Conservation (phyloP, 2,329 filamentous ascomycete genomes). For the Xylariaceae sp. region DNA sequence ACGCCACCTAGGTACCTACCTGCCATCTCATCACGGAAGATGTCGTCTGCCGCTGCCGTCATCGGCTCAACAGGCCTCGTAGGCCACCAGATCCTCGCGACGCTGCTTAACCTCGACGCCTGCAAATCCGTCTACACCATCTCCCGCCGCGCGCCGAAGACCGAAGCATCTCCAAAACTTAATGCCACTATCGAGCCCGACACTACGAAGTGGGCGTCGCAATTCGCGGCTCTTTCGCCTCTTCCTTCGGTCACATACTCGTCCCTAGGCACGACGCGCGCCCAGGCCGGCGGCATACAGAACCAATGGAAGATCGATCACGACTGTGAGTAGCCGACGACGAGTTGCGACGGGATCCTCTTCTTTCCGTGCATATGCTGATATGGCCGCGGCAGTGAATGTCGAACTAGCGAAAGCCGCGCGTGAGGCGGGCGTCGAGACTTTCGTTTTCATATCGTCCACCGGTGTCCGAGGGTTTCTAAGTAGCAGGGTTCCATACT, state of each 20-base stretch:
- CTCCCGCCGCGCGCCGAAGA: slow-evolving; percentile 58
- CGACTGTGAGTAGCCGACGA: slow-evolving; percentile 44
- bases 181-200: slow-evolving; percentile 62
- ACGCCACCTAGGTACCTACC: neutral
- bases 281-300: slow-evolving; percentile 65
- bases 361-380: neutral
- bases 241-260: slow-evolving; percentile 65
- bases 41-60: slow-evolving; percentile 40
- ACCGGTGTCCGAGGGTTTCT: slow-evolving; percentile 41
- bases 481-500: slow-evolving; percentile 41
- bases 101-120: slow-evolving; percentile 50
- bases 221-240: slow-evolving; percentile 51
- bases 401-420: slow-evolving; percentile 70
- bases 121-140: slow-evolving; percentile 56
- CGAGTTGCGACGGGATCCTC: neutral
- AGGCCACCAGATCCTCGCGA: slow-evolving; percentile 68
- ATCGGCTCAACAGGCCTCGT: slow-evolving; percentile 62
- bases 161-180: slow-evolving; percentile 51
- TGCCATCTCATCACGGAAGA: neutral
- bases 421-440: slow-evolving; percentile 63
- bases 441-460: slow-evolving; percentile 71
- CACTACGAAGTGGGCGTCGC: slow-evolving; percentile 59
- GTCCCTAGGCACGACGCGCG: slow-evolving; percentile 73
- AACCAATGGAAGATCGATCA: slow-evolving; percentile 85
- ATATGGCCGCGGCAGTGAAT: slow-evolving; percentile 48